Conservation (phyloP, 208 protist genomes). For the Acanthamoeba sp. region DNA sequence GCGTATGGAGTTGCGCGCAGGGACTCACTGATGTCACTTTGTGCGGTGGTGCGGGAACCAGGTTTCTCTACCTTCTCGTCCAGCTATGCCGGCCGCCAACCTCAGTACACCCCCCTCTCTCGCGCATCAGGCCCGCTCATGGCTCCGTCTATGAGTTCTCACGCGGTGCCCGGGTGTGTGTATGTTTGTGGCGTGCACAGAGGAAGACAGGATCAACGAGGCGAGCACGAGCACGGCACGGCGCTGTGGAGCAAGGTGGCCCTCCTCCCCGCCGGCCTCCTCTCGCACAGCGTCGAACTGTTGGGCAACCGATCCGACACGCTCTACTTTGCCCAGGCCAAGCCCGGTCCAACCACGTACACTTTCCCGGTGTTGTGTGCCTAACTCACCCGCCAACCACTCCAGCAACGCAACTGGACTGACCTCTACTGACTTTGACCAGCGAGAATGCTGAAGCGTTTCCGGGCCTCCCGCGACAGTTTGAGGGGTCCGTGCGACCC, state of each 20-base stretch:
- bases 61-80: neutral
- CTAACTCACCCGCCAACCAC: too few relatives aligned
- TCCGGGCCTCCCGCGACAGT: neutral
- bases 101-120: too few relatives aligned
- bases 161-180: too few relatives aligned
- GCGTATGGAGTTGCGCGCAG: too few relatives aligned
- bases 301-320: neutral
- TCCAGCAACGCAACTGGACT: too few relatives aligned
- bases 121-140: too few relatives aligned
- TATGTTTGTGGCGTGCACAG: neutral
- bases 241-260: conserved; percentile 24
- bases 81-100: neutral
- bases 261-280: neutral
- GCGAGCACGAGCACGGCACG: neutral
- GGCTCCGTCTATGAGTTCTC: too few relatives aligned
- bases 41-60: too few relatives aligned
- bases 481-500: neutral
- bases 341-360: neutral
- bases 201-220: neutral
- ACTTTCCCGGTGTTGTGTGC: too few relatives aligned
- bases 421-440: too few relatives aligned
- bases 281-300: neutral
- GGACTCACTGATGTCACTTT: too few relatives aligned
- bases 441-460: neutral
- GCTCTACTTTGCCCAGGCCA: neutral